These are phyloP conservation scores for Paraphoma sp. DNA, from an alignment of 2,329 filamentous ascomycete genomes.

Conservation along the genomic window DNA sequence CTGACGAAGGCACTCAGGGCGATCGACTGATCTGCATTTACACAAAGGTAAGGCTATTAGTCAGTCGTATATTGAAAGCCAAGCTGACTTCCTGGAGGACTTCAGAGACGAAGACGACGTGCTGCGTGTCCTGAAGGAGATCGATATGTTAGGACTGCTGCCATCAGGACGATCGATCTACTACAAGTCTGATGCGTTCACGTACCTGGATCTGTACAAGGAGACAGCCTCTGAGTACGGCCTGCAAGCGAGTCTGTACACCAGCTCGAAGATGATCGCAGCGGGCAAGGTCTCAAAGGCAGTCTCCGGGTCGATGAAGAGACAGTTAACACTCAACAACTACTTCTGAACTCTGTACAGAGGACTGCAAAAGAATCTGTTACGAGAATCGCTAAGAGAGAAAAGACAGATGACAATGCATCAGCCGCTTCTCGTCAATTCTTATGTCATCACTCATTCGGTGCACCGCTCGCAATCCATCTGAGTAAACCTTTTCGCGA, in stretches of 20 bases:
- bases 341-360: background rate
- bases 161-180: slow-evolving; percentile 63
- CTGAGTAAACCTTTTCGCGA: too few relatives aligned
- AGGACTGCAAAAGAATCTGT: too few relatives aligned
- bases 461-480: too few relatives aligned
- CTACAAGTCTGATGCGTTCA: slow-evolving; percentile 75
- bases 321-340: slow-evolving; percentile 10
- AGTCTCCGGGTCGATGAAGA: slow-evolving; percentile 13
- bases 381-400: too few relatives aligned
- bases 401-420: too few relatives aligned
- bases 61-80: background rate
- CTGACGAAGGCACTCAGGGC: slow-evolving; percentile 53
- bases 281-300: slow-evolving; percentile 12
- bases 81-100: slow-evolving; percentile 50
- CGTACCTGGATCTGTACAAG: slow-evolving; percentile 50
- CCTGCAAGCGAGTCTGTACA: slow-evolving; percentile 52
- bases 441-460: too few relatives aligned
- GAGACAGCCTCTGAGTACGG: slow-evolving; percentile 48
- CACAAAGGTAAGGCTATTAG: background rate
- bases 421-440: too few relatives aligned
- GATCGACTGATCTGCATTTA: slow-evolving; percentile 60
- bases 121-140: slow-evolving; percentile 66
- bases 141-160: slow-evolving; percentile 69
- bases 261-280: slow-evolving; percentile 47
- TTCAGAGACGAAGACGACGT: slow-evolving; percentile 75